Evolutionary conservation across 2,329 filamentous ascomycete genomes (phyloP).

Genomic region (Pseudogymnoascus sp.): DNA sequence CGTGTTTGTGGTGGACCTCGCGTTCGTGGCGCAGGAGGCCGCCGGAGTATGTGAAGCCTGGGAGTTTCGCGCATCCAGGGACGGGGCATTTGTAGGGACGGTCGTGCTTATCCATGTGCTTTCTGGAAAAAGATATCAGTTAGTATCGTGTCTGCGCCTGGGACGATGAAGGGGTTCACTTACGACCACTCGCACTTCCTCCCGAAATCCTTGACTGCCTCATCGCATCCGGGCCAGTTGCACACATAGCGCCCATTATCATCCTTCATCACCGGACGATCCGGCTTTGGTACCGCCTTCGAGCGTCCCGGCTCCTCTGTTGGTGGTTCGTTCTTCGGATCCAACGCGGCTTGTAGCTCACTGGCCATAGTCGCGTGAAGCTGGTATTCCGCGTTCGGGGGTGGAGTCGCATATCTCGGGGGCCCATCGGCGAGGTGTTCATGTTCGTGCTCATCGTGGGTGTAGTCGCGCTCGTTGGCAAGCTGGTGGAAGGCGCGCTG

Average conservation of each 20-base stretch:
- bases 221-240: slow-evolving; percentile 60
- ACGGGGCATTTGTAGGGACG: slow-evolving; percentile 81
- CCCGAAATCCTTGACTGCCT: slow-evolving; percentile 59
- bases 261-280: slow-evolving; percentile 54
- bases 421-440: slow-evolving; percentile 24
- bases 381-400: slow-evolving; percentile 16
- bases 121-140: slow-evolving; percentile 43
- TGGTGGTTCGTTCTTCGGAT: slow-evolving; percentile 25
- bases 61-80: slow-evolving; percentile 80
- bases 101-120: slow-evolving; percentile 98
- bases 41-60: slow-evolving; percentile 91
- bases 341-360: slow-evolving; percentile 18
- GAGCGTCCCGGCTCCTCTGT: slow-evolving; percentile 26
- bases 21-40: slow-evolving; percentile 84
- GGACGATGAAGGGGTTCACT: slow-evolving; percentile 37
- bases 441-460: slow-evolving; percentile 13
- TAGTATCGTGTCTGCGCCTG: not conserved
- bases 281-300: slow-evolving; percentile 52
- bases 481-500: slow-evolving; percentile 11
- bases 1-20: slow-evolving; percentile 87
- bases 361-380: slow-evolving; percentile 19
- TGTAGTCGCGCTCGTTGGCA: slow-evolving; percentile 11
- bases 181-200: slow-evolving; percentile 93
- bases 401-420: slow-evolving; percentile 24
- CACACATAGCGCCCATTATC: slow-evolving; percentile 71